A percentile compares a stretch with the other conserved stretches of the same genome.
These are phyloP conservation scores for Calonectria leucothoes DNA, from an alignment of 2,329 filamentous ascomycete genomes.

Conservation along the genomic window DNA sequence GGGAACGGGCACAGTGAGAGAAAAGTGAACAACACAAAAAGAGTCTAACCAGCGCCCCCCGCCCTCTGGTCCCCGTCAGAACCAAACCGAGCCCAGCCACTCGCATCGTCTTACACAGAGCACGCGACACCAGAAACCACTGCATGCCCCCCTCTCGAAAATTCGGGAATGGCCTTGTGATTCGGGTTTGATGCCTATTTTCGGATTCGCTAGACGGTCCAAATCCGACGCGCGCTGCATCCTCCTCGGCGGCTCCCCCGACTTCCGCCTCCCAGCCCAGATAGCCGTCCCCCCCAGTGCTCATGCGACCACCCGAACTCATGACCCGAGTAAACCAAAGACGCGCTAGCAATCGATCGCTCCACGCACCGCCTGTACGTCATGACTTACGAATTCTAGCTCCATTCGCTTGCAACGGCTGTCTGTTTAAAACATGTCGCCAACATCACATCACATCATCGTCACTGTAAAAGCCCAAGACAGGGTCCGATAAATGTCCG, in stretches of 20 bases:
- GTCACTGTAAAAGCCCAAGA: background rate
- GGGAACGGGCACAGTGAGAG: no score
- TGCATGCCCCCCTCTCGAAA: no score
- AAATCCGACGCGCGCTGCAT: background rate
- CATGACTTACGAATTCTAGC: constrained; percentile 18
- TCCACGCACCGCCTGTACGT: constrained; percentile 15
- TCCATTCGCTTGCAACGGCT: background rate
- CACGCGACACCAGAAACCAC: no score
- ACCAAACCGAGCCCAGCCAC: no score
- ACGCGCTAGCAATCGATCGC: background rate
- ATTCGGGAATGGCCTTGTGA: no score
- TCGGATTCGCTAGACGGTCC: no score
- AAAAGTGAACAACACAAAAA: no score
- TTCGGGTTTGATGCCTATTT: no score
- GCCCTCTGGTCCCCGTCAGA: no score
- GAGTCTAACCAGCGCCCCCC: no score
- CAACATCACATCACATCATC: background rate
- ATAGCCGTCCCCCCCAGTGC: background rate
- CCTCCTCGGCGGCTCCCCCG: constrained; percentile 7
- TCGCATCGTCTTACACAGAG: no score
- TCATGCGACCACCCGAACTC: constrained; percentile 26
- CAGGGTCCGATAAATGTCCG: background rate
- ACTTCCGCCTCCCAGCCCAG: constrained; percentile 12
- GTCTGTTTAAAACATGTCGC: background rate
- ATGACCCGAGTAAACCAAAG: constrained; percentile 8